Evolutionary conservation across 306 rosid genomes (phyloP).

Genomic region (Vicia faba): DNA sequence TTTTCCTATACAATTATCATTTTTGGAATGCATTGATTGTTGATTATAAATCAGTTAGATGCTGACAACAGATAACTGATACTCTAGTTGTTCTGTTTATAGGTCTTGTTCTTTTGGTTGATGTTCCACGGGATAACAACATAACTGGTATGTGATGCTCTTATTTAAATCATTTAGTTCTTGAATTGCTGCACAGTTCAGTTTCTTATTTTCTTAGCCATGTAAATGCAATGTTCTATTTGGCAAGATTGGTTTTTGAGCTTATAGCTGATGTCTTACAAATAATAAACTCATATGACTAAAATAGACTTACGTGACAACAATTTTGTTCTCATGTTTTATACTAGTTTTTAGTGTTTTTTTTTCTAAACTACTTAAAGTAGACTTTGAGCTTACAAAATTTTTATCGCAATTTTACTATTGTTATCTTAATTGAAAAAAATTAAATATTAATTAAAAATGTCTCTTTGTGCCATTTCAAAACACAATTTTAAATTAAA

Average conservation of each 20-base stretch:
- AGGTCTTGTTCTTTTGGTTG: constrained; percentile 82
- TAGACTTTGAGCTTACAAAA: background rate
- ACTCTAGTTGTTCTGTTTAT: constrained; percentile 31
- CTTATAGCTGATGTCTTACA: background rate
- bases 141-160: constrained; percentile 68
- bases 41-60: constrained; percentile 20
- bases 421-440: background rate
- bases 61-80: constrained; percentile 24
- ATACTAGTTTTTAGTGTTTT: background rate
- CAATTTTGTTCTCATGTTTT: background rate
- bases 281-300: background rate
- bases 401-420: too few species aligned
- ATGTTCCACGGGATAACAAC: constrained; percentile 78
- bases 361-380: background rate
- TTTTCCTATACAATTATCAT: background rate
- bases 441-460: too few species aligned
- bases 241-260: background rate
- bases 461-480: background rate
- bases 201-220: background rate
- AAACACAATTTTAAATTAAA: too few species aligned
- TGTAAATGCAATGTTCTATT: background rate
- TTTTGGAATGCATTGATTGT: background rate
- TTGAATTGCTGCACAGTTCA: background rate
- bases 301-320: background rate
- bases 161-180: background rate